Base-by-base conservation (phyloP, 176 grass and related monocot species). In the Lolium rigidum region DNA sequence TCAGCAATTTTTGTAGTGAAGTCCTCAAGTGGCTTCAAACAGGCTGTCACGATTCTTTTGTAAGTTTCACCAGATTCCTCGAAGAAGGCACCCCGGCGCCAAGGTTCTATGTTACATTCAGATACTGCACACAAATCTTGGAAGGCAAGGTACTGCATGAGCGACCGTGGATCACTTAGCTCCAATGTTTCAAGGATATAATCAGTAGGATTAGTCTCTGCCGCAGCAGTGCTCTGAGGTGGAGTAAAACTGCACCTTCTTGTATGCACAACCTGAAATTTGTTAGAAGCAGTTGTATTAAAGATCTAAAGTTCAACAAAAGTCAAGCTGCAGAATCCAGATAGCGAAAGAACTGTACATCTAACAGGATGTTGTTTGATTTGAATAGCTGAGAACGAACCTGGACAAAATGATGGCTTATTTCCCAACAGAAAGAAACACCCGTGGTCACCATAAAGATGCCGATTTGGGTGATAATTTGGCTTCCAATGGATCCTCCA, bases 1-100 rank as follows among this genome's bases (percentile, higher is more conserved):
- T 93, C 90, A 73, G 90, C 71, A 74, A 99, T 82, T 88, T 89
- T 94, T 69, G 82, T 89, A 16, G 90, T 86, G 26, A 99, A 92
- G 20, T 94, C 90, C 43, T 90, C 90, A 78, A 99, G 88, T 81
- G 94, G 97, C 66, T 84, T 99, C 86, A 99, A 86, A 76, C 97
- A 99, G 62, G 78, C 70, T 60, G 86, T 92, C 28, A 90, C 79
- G 74, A 90, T 90, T 87, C 88, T 90, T 94, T 82, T 91, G 80
- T 99, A 99, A 55, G 84, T 99, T 85, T 94, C 97, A 88, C 94
- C 92, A 83, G 90, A 96, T 77, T 96, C 94, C 87, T 96, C 94
- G 8, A 96, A 99, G 80, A 99, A 91, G 25, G 97, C 92, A 84
- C 64, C 82, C 62, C 92, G 87, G 62, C 94, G 90, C 97, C 94